Conservation (phyloP, 2,329 filamentous ascomycete genomes). For the Aspergillus cejpii region DNA sequence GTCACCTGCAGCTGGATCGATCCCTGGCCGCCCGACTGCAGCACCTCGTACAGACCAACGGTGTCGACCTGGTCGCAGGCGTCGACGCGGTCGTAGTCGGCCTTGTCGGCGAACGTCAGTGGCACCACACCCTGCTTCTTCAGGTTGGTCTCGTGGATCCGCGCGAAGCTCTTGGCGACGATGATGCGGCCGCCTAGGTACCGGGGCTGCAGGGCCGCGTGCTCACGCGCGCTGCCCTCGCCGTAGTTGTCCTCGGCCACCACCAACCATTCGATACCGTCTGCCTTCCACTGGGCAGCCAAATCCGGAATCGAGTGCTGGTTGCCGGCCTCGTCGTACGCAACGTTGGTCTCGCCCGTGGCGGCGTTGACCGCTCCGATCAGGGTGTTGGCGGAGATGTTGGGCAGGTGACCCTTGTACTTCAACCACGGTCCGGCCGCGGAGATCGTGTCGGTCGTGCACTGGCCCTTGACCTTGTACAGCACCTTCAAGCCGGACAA, state of each 20-base stretch:
- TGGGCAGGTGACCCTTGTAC: slow-evolving; percentile 97
- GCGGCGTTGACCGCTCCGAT: slow-evolving; percentile 91
- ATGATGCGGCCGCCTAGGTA: slow-evolving; percentile 82
- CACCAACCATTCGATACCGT: slow-evolving; percentile 76
- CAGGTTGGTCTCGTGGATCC: slow-evolving; percentile 91
- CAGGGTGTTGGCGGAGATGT: slow-evolving; percentile 95
- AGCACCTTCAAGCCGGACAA: slow-evolving; percentile 74
- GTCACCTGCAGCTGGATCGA: slow-evolving; percentile 17
- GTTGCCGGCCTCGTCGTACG: slow-evolving; percentile 76
- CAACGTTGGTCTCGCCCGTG: slow-evolving; percentile 85
- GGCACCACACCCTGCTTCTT: slow-evolving; percentile 98
- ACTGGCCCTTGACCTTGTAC: slow-evolving; percentile 95
- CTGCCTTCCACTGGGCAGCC: slow-evolving; percentile 71
- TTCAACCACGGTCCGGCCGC: slow-evolving; percentile 96
- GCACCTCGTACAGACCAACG: slow-evolving; percentile 73
- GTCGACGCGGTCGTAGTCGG: slow-evolving; percentile 75
- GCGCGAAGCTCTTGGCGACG: slow-evolving; percentile 77
- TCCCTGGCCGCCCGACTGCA: slow-evolving; percentile 41
- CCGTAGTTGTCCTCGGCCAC: slow-evolving; percentile 98
- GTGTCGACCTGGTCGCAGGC: slow-evolving; percentile 81
- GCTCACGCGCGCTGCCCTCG: slow-evolving; percentile 81
- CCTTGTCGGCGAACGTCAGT: slow-evolving; percentile 79
- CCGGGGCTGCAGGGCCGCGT: slow-evolving; percentile 83
- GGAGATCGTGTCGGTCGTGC: slow-evolving; percentile 97
- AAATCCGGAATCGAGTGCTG: slow-evolving; percentile 78